Conservation (phyloP, 768 basidiomycete species). For the Erythrobasidium yunnanense region DNA sequence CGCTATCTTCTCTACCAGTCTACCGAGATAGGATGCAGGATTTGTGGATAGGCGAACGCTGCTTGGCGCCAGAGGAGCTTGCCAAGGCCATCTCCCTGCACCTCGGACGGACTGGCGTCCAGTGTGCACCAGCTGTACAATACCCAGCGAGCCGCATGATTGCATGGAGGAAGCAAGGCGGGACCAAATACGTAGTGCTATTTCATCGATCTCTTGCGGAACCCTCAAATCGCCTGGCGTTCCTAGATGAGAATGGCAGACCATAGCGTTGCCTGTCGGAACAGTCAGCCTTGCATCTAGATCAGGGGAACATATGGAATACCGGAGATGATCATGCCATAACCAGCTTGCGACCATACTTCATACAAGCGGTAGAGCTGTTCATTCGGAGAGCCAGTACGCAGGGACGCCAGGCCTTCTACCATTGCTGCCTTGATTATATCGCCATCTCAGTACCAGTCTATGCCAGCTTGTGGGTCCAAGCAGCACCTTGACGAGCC, state of each 20-base stretch:
- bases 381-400: constrained; percentile 62
- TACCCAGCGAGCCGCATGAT: constrained; percentile 45
- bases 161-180: not conserved
- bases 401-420: constrained; percentile 60
- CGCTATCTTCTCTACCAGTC: constrained; percentile 46
- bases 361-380: constrained; percentile 58
- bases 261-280: constrained; percentile 39
- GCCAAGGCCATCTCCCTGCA: constrained; percentile 54
- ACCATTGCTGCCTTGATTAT: constrained; percentile 77
- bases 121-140: constrained; percentile 72
- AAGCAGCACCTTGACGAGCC: constrained; percentile 48
- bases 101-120: constrained; percentile 70
- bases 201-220: not conserved
- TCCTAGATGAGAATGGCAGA: constrained; percentile 37
- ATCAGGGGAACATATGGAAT: not conserved
- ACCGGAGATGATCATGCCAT: constrained; percentile 85
- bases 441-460: not conserved
- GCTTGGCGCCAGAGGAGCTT: constrained; percentile 62
- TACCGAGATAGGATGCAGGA: constrained; percentile 41
- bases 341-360: constrained; percentile 61
- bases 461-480: not conserved
- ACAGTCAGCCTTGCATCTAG: not conserved
- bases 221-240: constrained; percentile 23
- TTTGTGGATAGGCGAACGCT: constrained; percentile 39
- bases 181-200: not conserved